Evolutionary conservation across 176 grass and related monocot species (phyloP).

Genomic region (Carex scoparia): DNA sequence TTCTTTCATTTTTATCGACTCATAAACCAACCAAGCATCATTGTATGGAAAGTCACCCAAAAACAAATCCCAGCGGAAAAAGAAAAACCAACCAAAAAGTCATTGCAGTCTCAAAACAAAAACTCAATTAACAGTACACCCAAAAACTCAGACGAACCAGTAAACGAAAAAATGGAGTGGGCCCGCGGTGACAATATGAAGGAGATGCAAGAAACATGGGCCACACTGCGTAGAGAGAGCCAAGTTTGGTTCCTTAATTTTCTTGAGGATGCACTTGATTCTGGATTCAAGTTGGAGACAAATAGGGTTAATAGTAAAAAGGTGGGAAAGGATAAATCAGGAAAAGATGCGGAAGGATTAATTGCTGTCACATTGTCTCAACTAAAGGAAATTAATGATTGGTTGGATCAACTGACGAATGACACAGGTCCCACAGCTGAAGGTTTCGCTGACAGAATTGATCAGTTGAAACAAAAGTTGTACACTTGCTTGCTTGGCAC

Average conservation of each 20-base stretch:
- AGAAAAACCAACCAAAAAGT: slow-evolving; percentile 58
- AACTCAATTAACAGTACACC: slow-evolving; percentile 20
- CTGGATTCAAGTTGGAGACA: slow-evolving; percentile 59
- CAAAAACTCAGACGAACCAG: slow-evolving; percentile 39
- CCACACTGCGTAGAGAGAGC: slow-evolving; percentile 48
- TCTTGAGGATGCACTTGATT: slow-evolving; percentile 54
- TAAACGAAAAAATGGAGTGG: slow-evolving; percentile 66
- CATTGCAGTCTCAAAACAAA: slow-evolving; percentile 38
- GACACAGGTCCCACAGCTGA: slow-evolving; percentile 33
- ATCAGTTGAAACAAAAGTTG: slow-evolving; percentile 82
- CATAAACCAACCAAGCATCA: slow-evolving; percentile 53
- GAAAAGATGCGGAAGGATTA: slow-evolving; percentile 52
- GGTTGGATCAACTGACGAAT: slow-evolving; percentile 67
- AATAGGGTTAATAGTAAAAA: slow-evolving; percentile 41
- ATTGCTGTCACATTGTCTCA: slow-evolving; percentile 78
- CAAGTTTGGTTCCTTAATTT: slow-evolving; percentile 87
- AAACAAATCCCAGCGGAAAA: slow-evolving; percentile 45
- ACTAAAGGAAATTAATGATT: slow-evolving; percentile 81
- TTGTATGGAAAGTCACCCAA: slow-evolving; percentile 45
- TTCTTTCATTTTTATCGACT: slow-evolving; percentile 80
- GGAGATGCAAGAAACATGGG: slow-evolving; percentile 80
- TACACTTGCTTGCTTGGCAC: slow-evolving; percentile 80
- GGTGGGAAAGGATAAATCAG: slow-evolving; percentile 29
- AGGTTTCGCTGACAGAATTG: slow-evolving; percentile 49
- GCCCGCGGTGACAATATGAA: slow-evolving; percentile 78